phyloP scores from a whole-genome alignment of 768 basidiomycete genomes.

The Suillus occidentalis region DNA sequence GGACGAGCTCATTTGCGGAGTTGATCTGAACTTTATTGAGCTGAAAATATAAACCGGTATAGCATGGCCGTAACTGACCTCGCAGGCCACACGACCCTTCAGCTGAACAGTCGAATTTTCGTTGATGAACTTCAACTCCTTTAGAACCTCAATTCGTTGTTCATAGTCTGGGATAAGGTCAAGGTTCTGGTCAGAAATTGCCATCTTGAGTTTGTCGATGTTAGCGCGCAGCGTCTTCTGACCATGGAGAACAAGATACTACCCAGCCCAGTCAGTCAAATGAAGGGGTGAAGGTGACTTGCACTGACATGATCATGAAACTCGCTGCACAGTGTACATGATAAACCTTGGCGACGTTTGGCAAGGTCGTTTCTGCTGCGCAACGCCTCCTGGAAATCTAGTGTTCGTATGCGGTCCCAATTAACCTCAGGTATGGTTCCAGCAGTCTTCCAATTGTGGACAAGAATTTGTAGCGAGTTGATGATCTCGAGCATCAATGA shows the following conservation, averaged over 20 bases:
- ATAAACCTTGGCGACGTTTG: slow-evolving; percentile 40
- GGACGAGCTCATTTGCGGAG: slow-evolving; percentile 93
- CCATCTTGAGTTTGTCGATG: slow-evolving; percentile 76
- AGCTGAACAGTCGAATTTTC: slow-evolving; percentile 93
- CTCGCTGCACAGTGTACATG: slow-evolving; percentile 60
- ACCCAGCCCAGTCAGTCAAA: slow-evolving; percentile 10
- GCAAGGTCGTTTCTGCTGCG: slow-evolving; percentile 54
- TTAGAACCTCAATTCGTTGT: slow-evolving; percentile 86
- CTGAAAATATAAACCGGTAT: slow-evolving; percentile 2
- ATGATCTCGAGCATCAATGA: slow-evolving; percentile 59
- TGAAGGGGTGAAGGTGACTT: slow-evolving; percentile 1
- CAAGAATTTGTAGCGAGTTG: slow-evolving; percentile 46
- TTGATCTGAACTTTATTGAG: slow-evolving; percentile 71
- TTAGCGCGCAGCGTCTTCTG: slow-evolving; percentile 72
- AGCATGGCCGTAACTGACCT: slow-evolving; percentile 48
- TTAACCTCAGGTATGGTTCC: slow-evolving; percentile 70
- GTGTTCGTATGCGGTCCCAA: slow-evolving; percentile 77
- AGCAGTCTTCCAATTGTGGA: slow-evolving; percentile 55
- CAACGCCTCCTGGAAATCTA: slow-evolving; percentile 90
- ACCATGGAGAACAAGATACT: slow-evolving; percentile 80
- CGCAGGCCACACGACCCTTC: slow-evolving; percentile 97
- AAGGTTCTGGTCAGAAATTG: slow-evolving; percentile 94
- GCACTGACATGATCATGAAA: slow-evolving; percentile 75
- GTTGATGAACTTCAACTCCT: slow-evolving; percentile 91
- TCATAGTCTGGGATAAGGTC: slow-evolving; percentile 98